phyloP scores from a whole-genome alignment of 495 filamentous ascomycete species.

The Gamarada debralockiae region DNA sequence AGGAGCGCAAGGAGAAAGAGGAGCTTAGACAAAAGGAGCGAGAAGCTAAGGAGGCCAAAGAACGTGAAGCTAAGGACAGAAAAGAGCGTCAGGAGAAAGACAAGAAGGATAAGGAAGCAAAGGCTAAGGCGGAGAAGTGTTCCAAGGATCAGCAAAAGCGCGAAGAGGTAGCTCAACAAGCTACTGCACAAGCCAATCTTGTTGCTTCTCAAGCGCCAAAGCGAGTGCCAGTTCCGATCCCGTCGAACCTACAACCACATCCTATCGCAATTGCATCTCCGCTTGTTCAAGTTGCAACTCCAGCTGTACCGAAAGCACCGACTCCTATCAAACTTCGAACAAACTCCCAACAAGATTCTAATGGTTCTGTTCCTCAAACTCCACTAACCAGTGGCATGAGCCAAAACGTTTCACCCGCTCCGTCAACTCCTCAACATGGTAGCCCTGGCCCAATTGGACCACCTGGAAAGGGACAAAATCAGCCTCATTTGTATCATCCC shows the following conservation, averaged over 20 bases:
- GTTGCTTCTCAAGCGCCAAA: constrained; percentile 29
- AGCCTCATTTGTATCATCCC: constrained; percentile 33
- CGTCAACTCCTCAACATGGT: constrained; percentile 51
- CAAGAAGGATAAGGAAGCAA: constrained; percentile 44
- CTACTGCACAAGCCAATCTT: constrained; percentile 27
- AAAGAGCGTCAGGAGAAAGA: constrained; percentile 64
- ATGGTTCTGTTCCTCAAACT: constrained; percentile 63
- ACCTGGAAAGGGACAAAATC: constrained; percentile 38
- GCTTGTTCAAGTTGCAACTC: constrained; percentile 71
- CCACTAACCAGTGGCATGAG: constrained; percentile 50
- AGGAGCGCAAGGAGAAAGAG: constrained; percentile 64
- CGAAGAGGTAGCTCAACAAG: constrained; percentile 39
- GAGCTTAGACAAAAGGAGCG: constrained; percentile 49
- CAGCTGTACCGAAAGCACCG: constrained; percentile 75
- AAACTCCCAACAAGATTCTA: constrained; percentile 76
- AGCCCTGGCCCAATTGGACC: constrained; percentile 50
- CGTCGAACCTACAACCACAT: constrained; percentile 42
- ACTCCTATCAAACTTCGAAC: constrained; percentile 75
- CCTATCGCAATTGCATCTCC: constrained; percentile 68
- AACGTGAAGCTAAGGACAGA: constrained; percentile 67
- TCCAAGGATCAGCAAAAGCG: constrained; percentile 46
- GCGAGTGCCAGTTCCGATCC: constrained; percentile 48
- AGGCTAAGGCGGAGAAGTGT: constrained; percentile 46
- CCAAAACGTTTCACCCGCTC: constrained; percentile 63
- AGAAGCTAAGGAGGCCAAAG: constrained; percentile 50